Base-by-base conservation (phyloP, 1,284 basidiomycete species). In the Ustilago crameri region DNA sequence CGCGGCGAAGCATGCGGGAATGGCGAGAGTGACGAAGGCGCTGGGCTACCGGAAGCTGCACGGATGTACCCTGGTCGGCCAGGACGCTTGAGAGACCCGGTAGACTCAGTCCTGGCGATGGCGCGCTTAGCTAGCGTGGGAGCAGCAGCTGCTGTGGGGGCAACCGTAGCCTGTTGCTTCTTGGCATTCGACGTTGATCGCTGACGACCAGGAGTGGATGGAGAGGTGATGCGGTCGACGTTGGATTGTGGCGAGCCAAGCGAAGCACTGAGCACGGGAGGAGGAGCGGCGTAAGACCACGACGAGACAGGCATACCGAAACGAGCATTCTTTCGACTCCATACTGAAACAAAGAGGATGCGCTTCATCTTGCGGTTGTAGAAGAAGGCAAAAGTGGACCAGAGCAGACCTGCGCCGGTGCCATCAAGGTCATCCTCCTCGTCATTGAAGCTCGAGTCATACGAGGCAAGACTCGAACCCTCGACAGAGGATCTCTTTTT, bases 301-400 rank as follows among this genome's bases (percentile, higher is more conserved):
- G 64, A 51, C 5, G 63, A 51, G 24, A 52, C 57, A 18, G 64
- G 59, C 49, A 63, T 60, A 44, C 75, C 75, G 22, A 65, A 66
- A 22, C 69, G 60, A 26, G 74, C 40, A 37, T 87, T 88, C 52
- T 91, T 90, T 37, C 91, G 88, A n/a, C 93, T 92, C 93, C 93
- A 97, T 8, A 93, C 90, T 0, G 93, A 92, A 62, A 97, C 89
- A 84, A 96, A 98, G 49, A 98, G 84, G 76, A 98, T 90, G 20
- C 95, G 89, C 86, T 96, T 98, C 72, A 85, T 84, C 78, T 93
- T 95, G 82, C 91, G 88, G 86, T 95, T 96, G 82, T 95, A 87
- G 86, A 98, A 96, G 86, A 98, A 97, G 89, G 93, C 96, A 83
- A 97, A 93, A 15, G 93, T 94, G 34, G 92, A 93, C 95, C 95